Evolutionary conservation across 305 asterid genomes (phyloP).

Genomic region (Fraxinus floribunda): DNA sequence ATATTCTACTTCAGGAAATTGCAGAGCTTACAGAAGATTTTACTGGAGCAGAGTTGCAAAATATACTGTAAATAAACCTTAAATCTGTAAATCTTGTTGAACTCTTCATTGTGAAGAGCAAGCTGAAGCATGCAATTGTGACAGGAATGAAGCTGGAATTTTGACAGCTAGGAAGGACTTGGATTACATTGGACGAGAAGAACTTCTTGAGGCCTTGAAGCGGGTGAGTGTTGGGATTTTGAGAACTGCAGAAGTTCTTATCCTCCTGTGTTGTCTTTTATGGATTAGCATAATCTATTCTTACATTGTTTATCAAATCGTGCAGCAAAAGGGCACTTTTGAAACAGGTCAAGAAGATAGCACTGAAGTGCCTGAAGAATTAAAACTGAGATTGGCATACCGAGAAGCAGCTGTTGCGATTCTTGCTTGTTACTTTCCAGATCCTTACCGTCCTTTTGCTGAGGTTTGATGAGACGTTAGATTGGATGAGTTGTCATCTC

Average conservation of each 20-base stretch:
- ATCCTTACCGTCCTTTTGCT: constrained; percentile 66
- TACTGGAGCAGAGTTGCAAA: constrained; percentile 96
- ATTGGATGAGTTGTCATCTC: constrained; percentile 8
- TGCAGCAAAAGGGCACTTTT: constrained; percentile 98
- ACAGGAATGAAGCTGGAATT: constrained; percentile 99
- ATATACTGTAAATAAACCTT: constrained; percentile 64
- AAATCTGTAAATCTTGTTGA: constrained; percentile 17
- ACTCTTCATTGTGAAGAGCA: constrained; percentile 22
- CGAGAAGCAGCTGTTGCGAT: constrained; percentile 97
- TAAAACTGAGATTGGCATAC: constrained; percentile 89
- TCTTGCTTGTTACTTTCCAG: constrained; percentile 89
- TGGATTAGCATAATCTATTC: constrained; percentile 18
- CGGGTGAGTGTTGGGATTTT: constrained; percentile 54
- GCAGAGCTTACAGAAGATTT: constrained; percentile 84
- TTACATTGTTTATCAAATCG: constrained; percentile 30
- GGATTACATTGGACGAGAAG: constrained; percentile 88
- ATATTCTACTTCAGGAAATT: constrained; percentile 74
- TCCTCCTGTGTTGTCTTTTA: constrained; percentile 6
- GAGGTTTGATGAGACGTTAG: constrained; percentile 48
- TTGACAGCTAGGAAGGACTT: constrained; percentile 89
- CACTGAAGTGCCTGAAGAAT: constrained; percentile 89
- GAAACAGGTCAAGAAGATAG: constrained; percentile 98
- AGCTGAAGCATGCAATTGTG: constrained; percentile 35
- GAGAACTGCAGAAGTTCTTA: constrained; percentile 17
- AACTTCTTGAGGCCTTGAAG: constrained; percentile 95